A percentile compares a stretch with the other conserved stretches of the same genome.
phyloP scores from a whole-genome alignment of 192 early-diverging fungal species.

The Obelidium mucronatum region DNA sequence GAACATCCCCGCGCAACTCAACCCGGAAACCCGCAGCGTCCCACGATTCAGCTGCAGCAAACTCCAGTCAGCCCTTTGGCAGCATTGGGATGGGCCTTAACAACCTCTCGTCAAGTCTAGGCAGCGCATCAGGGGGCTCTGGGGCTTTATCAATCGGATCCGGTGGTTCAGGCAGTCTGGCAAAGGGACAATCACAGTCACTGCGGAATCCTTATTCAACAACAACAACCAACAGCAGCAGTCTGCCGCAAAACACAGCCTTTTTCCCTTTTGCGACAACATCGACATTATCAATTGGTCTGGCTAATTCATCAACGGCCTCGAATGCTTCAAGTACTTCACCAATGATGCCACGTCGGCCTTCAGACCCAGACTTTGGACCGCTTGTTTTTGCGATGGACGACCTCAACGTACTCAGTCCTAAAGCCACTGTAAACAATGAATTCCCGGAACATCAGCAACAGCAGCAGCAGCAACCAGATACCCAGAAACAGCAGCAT shows the following conservation, averaged over 20 bases:
- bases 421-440: background rate
- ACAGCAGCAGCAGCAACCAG: background rate
- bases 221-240: background rate
- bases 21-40: too few relatives aligned
- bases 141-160: too few relatives aligned
- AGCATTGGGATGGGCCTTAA: too few relatives aligned
- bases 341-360: background rate
- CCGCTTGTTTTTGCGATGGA: slow-evolving; percentile 33
- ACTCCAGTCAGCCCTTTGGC: too few relatives aligned
- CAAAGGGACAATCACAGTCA: too few relatives aligned
- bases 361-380: slow-evolving; percentile 21
- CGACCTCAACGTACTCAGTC: slow-evolving; percentile 23
- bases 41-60: too few relatives aligned
- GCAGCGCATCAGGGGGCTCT: too few relatives aligned
- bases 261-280: background rate
- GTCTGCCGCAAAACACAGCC: background rate
- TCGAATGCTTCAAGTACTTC: slow-evolving; percentile 1
- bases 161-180: too few relatives aligned
- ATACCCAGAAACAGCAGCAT: too few relatives aligned
- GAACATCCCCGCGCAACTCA: too few relatives aligned
- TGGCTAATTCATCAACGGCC: background rate
- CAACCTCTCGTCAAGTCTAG: too few relatives aligned
- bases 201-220: background rate
- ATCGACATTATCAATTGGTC: too few relatives aligned
- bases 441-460: background rate